Base-by-base conservation (phyloP, 176 grass and related monocot species). In the Canna indica region DNA sequence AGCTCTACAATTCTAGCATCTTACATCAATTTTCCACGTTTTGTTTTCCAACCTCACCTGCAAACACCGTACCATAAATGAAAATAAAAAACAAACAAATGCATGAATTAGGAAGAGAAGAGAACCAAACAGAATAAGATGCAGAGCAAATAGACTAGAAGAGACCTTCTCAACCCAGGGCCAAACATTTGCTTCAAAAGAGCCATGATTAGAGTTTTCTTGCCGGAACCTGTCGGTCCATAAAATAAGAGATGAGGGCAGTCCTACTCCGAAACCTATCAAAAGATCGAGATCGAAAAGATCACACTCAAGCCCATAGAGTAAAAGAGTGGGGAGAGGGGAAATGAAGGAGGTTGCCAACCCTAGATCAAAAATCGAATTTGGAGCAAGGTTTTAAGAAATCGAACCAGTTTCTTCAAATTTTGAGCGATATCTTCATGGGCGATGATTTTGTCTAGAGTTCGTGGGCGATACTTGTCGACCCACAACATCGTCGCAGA, bases 11-110 rank as follows among this genome's bases (percentile, higher is more conserved):
- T 8, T 29, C 11, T 12, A 36, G 10, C 14, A 29, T 83, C 88
- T 92, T 77, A 97, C 93, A 85, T 97, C 79, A 4, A 97, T 84
- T 77, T 97, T 97, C 93, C 93, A 97, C 30, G 76, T 87, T 72
- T 92, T 97, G 72, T 92, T 97, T 69, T 97, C 93, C 88, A 97
- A 81, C 79, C 85, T 97, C 75, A 97, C 88, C 93, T 97, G 81
- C 64, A 86, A 67, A 34, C 25, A n/a, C n/a, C n/a, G n/a, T n/a
- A 50, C 25, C 66, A 58, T 2, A 3, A 6, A 63, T 12, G 29
- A 68, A 67, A 67, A 36, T n/a, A n/a, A n/a, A n/a, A 30, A 36
- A 75, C 58, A 81, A 59, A 54, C 67, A 53, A 71, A 64, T 45
- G 63, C 12, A 52, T 58, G 11, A 13, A 47, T 76, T 30, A 27